Conservation (phyloP, 2,329 filamentous ascomycete genomes). For the Fusarium brevicatenulatum region DNA sequence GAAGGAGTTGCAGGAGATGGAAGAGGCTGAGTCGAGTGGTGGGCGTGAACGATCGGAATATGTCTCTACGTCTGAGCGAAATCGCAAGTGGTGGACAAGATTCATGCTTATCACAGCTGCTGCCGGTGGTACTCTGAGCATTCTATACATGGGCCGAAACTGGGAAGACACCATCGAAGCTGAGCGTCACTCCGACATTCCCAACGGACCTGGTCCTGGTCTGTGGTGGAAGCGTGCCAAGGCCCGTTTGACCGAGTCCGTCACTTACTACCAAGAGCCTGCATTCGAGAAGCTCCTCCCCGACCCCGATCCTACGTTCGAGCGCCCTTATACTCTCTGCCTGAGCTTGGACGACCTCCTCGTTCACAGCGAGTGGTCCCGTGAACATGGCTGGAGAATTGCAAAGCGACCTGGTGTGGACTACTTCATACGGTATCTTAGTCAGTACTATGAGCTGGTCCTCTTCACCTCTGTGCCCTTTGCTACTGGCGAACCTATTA, state of each 20-base stretch:
- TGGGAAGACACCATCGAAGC: constrained; percentile 87
- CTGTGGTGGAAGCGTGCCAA: constrained; percentile 85
- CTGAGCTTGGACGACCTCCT: constrained; percentile 93
- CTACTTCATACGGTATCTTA: constrained; percentile 96
- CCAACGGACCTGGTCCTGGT: constrained; percentile 79
- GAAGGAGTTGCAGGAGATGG: constrained; percentile 49
- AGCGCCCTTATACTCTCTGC: constrained; percentile 91
- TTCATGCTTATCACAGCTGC: constrained; percentile 74
- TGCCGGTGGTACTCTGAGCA: constrained; percentile 64
- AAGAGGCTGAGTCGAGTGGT: constrained; percentile 50
- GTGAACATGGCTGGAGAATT: constrained; percentile 93
- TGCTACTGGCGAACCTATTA: constrained; percentile 84
- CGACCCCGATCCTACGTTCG: constrained; percentile 79
- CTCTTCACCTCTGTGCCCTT: constrained; percentile 92
- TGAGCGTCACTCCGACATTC: constrained; percentile 73
- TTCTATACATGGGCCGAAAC: constrained; percentile 84
- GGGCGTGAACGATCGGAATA: constrained; percentile 72
- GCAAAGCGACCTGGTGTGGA: constrained; percentile 95
- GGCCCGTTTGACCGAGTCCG: constrained; percentile 77
- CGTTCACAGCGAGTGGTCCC: constrained; percentile 92
- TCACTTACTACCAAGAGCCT: constrained; percentile 95
- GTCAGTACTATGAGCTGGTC: constrained; percentile 97
- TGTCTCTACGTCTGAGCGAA: constrained; percentile 88
- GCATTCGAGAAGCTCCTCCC: constrained; percentile 93
- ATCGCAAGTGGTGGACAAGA: constrained; percentile 79